Evolutionary conservation across 2,329 filamentous ascomycete genomes (phyloP), one percentile per base, ranked within the genome.

Genomic region (Golovinomyces cichoracearum): DNA sequence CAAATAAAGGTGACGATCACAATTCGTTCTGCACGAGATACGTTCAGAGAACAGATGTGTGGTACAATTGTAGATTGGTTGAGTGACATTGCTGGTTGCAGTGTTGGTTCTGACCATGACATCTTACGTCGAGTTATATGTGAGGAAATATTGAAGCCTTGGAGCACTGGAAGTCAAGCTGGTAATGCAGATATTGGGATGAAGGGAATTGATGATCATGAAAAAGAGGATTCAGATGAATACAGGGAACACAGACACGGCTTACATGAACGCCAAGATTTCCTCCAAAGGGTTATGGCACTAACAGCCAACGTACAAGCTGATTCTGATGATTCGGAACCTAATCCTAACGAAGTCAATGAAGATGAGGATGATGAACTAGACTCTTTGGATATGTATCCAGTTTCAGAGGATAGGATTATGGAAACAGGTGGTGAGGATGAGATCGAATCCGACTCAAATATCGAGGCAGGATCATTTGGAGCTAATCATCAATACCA

Each of bases 21-120:
- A 0, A 85, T 98, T 52, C 76, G 90, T 41, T 93, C 88, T 9
- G 77, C 90, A 4, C 74, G 92, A 56, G 90, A 98, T 63, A 95
- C 85, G 0, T 98, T 95, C 65, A 74, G 90, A 51, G 90, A 98
- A 61, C 83, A 95, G 61, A 98, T 98, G 92, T 94, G 86, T 57
- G 85, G 83, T n/a, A 84, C 85, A 15, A 88, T 98, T 52, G 80
- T 98, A 48, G 86, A 94, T 57, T 98, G 92, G 92, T 71, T 98
- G 19, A 73, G 78, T 48, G 92, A 98, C 62, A 92, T 98, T 57
- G 75, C 85, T 6, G 85, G 85, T 26, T 94, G 86, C 63, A 80
- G 76, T 48, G 81, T 93, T 44, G 84, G 83, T 1, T 69, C 75
- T 27, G 84, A 98, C 58, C 74, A 77, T 52, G 70, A 82, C 51